These are phyloP conservation scores for Claviceps sp. DNA, from an alignment of 2,329 filamentous ascomycete species.

Conservation along the genomic window DNA sequence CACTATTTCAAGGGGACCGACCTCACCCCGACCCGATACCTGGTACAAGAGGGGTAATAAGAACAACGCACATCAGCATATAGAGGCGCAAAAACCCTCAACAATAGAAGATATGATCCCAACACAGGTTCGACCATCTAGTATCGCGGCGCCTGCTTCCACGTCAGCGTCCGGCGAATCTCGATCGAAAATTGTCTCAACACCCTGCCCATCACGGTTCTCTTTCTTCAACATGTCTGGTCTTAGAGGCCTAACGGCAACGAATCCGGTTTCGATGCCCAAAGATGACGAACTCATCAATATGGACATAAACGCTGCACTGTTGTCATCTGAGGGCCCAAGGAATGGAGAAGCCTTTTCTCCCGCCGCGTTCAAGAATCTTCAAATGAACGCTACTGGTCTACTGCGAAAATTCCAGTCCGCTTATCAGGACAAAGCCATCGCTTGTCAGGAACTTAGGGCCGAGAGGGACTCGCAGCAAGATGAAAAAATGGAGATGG, in stretches of 20 bases:
- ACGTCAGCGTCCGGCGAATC: neutral
- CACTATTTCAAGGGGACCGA: conserved; percentile 2
- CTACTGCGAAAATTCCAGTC: conserved; percentile 42
- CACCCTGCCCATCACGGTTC: conserved; percentile 21
- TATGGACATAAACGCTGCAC: conserved; percentile 39
- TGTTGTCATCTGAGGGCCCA: conserved; percentile 34
- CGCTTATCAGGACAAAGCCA: conserved; percentile 41
- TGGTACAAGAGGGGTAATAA: conserved; percentile 13
- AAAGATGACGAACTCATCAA: conserved; percentile 40
- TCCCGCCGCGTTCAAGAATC: conserved; percentile 45
- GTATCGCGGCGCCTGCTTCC: neutral
- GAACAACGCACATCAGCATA: conserved; percentile 1
- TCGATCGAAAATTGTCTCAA: conserved; percentile 7
- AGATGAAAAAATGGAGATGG: conserved; percentile 44
- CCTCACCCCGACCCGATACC: conserved; percentile 9
- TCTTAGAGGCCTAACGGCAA: conserved; percentile 17
- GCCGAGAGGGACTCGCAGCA: conserved; percentile 38
- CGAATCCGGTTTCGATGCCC: conserved; percentile 11
- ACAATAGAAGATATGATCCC: conserved; percentile 1
- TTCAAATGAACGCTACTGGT: conserved; percentile 43
- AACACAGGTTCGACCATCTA: conserved; percentile 2
- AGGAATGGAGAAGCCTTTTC: conserved; percentile 38
- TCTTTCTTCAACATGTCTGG: conserved; percentile 32
- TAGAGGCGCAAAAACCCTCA: neutral
- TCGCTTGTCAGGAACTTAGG: conserved; percentile 35